phyloP scores from a whole-genome alignment of 2,329 filamentous ascomycete species.

The Pseudocercospora fuligena region DNA sequence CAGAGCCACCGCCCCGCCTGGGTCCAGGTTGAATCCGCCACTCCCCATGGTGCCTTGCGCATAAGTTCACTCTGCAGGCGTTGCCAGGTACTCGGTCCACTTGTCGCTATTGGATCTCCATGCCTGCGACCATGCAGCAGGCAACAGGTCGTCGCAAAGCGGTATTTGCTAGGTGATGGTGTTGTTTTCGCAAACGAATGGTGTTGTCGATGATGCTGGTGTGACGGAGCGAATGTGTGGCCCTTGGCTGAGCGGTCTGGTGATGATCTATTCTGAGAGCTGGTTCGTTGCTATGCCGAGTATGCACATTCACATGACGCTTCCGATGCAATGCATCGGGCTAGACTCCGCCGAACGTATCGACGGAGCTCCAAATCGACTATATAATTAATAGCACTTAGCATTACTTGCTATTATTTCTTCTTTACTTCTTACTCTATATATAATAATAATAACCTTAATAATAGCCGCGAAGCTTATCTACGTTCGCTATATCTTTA shows the following conservation, averaged over 20 bases:
- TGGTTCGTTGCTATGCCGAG: constrained; percentile 7
- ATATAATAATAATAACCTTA: too few species aligned
- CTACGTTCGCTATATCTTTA: too few species aligned
- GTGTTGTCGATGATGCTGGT: background rate
- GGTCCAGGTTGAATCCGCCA: constrained; percentile 25
- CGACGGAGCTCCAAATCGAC: too few species aligned
- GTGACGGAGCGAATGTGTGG: background rate
- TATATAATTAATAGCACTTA: too few species aligned
- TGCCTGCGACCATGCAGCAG: constrained; percentile 2
- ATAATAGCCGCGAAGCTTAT: too few species aligned
- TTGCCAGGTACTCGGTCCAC: background rate
- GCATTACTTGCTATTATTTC: too few species aligned
- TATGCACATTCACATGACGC: too few species aligned
- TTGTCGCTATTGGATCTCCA: constrained; percentile 4
- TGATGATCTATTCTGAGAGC: background rate
- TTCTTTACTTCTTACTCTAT: too few species aligned
- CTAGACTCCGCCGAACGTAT: background rate
- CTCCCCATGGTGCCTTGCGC: constrained; percentile 18
- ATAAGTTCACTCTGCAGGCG: background rate
- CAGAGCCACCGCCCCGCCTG: constrained; percentile 51
- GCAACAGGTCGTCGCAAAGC: background rate
- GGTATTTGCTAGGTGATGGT: background rate
- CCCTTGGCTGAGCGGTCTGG: background rate
- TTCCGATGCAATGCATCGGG: background rate
- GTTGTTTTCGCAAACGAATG: background rate